Evolutionary conservation across 108 stramenopile genomes (phyloP), one percentile per base, ranked within the genome.

Genomic region (Nitzschia palea): DNA sequence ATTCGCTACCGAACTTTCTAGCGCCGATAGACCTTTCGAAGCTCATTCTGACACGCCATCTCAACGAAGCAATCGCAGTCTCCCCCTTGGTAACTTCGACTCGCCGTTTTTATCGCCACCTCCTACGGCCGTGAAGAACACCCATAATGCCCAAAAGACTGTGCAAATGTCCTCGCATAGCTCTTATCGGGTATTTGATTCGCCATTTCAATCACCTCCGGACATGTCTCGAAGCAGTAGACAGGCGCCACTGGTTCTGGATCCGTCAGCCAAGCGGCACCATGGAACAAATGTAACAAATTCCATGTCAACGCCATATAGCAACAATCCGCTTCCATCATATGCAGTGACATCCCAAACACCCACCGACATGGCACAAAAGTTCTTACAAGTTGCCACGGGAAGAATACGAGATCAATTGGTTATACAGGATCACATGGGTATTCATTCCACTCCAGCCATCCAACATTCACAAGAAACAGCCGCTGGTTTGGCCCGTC

Each of bases 211-310:
- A 43, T 60, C 59, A 26, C 59, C 59, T 20, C 59, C 59, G n/a
- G 37, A 10, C 12, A 40, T 6, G 37, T 15, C 1, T 34, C 3
- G 47, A 40, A 29, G 35, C 23, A 1, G 33, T 20, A 53, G 51
- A 44, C 73, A 65, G 20, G 62, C 59, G 26, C 73, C 73, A n/a
- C 51, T 74, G 50, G 65, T 74, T 1, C 18, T 74, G 51, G 73
- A 74, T 27, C 73, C 73, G 4, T 69, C 68, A 28, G 47, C 44
- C 22, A 45, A 45, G 14, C 23, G 37, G 4, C 33, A 50, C 2
- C 0, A 28, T 22, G 32, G 18, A 42, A 36, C 36, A 37, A 8
- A 35, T 12, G 37, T 17, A 40, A 34, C 52, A 66, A 2, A 1
- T 5, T 15, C 33, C 23, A 37, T 29, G 31, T 17, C 9, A 26